A percentile compares a stretch with the other conserved stretches of the same genome.
phyloP scores from a whole-genome alignment of 116 monocot genomes.

The Cymodocea nodosa region DNA sequence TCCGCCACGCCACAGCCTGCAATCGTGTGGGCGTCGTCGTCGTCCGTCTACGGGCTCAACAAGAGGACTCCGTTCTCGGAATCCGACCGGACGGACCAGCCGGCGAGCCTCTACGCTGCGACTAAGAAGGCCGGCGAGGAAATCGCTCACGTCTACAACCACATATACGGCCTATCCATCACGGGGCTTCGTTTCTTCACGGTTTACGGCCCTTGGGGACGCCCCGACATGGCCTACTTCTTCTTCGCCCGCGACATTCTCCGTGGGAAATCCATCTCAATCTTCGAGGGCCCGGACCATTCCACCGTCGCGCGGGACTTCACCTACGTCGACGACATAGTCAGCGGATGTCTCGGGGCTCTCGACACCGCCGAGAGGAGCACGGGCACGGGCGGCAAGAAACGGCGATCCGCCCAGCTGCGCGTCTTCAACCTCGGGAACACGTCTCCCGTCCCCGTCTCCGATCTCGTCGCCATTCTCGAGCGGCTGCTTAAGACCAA shows the following conservation, averaged over 20 bases:
- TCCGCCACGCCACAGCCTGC: conserved; percentile 51
- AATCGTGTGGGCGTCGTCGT: conserved; percentile 57
- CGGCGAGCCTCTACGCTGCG: conserved; percentile 63
- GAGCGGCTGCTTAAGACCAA: conserved; percentile 40
- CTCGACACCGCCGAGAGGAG: conserved; percentile 29
- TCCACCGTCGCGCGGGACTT: conserved; percentile 13
- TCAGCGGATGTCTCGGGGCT: conserved; percentile 23
- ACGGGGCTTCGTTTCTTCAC: conserved; percentile 71
- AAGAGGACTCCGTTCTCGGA: conserved; percentile 49
- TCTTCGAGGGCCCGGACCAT: conserved; percentile 16
- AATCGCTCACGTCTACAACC: conserved; percentile 52
- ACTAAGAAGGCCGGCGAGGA: conserved; percentile 69
- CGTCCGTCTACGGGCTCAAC: conserved; percentile 65
- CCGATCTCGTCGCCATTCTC: conserved; percentile 38
- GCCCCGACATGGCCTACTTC: conserved; percentile 72
- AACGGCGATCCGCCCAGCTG: conserved; percentile 39
- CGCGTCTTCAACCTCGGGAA: conserved; percentile 48
- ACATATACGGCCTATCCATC: conserved; percentile 64
- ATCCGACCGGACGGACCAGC: conserved; percentile 43
- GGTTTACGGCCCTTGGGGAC: conserved; percentile 62
- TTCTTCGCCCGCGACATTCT: conserved; percentile 51
- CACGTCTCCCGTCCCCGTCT: conserved; percentile 40
- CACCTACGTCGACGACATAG: conserved; percentile 38
- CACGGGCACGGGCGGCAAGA: conserved; percentile 25
- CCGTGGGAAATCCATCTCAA: conserved; percentile 20